Evolutionary conservation across 177 flowering plant species (phyloP).

Genomic region (Vitis hybrid): DNA sequence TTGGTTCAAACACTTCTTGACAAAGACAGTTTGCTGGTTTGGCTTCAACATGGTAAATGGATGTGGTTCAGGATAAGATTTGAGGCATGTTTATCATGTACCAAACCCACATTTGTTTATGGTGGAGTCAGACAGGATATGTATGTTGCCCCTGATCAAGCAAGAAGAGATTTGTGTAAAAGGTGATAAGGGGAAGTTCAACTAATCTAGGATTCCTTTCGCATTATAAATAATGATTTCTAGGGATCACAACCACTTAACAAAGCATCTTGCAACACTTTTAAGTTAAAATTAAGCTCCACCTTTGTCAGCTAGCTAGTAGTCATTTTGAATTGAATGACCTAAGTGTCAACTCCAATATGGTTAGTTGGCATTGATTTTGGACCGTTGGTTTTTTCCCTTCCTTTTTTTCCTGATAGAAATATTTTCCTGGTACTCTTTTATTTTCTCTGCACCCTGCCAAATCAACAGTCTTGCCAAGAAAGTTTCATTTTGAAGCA

Average conservation of each 20-base stretch:
- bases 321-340: conserved; percentile 12
- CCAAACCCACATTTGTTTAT: conserved; percentile 4
- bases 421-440: no score
- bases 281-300: conserved; percentile 6
- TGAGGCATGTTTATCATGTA: conserved; percentile 15
- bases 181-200: conserved; percentile 1
- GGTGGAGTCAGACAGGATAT: conserved; percentile 8
- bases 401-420: no score
- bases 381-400: no score
- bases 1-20: conserved; percentile 8
- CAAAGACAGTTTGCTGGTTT: conserved; percentile 13
- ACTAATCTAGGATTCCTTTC: conserved; percentile 12
- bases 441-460: no score
- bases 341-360: not conserved
- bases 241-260: conserved; percentile 26
- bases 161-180: conserved; percentile 17
- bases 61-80: conserved; percentile 21
- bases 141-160: conserved; percentile 9
- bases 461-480: no score
- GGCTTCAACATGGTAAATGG: not conserved
- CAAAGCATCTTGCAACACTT: conserved; percentile 18
- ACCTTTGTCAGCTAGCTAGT: conserved; percentile 15
- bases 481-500: no score
- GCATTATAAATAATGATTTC: conserved; percentile 6
- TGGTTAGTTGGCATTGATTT: not conserved